Evolutionary conservation across 768 basidiomycete genomes (phyloP).

Genomic region (Russula ochroleuca): DNA sequence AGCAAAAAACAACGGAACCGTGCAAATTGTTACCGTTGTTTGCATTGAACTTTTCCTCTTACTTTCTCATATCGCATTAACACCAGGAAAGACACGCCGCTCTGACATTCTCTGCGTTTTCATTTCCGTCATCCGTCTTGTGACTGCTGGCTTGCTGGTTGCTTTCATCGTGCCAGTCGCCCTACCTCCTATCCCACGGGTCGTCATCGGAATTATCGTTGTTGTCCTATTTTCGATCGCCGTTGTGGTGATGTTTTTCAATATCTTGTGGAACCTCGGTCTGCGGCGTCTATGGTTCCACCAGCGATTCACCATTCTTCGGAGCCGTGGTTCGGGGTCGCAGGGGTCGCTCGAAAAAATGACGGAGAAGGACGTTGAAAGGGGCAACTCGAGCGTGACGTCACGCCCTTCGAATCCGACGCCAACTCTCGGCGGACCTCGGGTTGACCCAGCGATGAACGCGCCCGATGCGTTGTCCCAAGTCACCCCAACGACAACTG

Average conservation of each 20-base stretch:
- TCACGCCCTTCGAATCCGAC: slow-evolving; percentile 50
- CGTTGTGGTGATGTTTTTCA: slow-evolving; percentile 63
- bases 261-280: slow-evolving; percentile 49
- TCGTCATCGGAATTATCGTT: slow-evolving; percentile 72
- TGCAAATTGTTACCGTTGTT: slow-evolving; percentile 65
- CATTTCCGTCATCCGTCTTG: slow-evolving; percentile 61
- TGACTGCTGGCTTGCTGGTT: slow-evolving; percentile 67
- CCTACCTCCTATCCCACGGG: slow-evolving; percentile 72
- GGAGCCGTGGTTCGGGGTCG: slow-evolving; percentile 26
- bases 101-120: slow-evolving; percentile 67
- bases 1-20: slow-evolving; percentile 54
- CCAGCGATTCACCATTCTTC: slow-evolving; percentile 22
- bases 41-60: slow-evolving; percentile 63
- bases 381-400: slow-evolving; percentile 10
- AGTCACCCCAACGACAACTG: slow-evolving; percentile 36
- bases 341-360: slow-evolving; percentile 34
- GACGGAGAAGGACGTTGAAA: slow-evolving; percentile 27
- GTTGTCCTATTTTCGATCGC: slow-evolving; percentile 70
- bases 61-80: slow-evolving; percentile 46
- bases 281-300: slow-evolving; percentile 35
- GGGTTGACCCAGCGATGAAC: slow-evolving; percentile 40
- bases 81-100: slow-evolving; percentile 63
- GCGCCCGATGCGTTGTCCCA: slow-evolving; percentile 42
- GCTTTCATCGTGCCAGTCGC: slow-evolving; percentile 66
- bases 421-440: slow-evolving; percentile 41